These are phyloP conservation scores for Urtica urens DNA, from an alignment of 306 rosid genomes.

Conservation along the genomic window DNA sequence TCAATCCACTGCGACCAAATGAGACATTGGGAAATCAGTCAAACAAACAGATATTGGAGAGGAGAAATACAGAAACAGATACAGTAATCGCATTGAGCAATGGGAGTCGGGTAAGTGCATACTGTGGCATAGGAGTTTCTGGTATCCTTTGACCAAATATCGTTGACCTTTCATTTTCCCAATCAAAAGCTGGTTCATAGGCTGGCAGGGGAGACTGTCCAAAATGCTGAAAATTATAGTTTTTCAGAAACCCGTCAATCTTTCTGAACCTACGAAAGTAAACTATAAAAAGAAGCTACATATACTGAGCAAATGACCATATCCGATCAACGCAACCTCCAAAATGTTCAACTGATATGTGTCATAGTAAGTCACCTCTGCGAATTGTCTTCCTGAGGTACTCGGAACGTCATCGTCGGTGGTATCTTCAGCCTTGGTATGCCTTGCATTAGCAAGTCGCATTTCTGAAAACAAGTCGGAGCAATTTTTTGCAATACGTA, in stretches of 20 bases:
- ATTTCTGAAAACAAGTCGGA: slow-evolving; percentile 46
- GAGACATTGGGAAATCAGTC: slow-evolving; percentile 15
- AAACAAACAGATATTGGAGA: slow-evolving; percentile 16
- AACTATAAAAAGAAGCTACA: slow-evolving; percentile 2
- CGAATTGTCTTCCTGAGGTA: slow-evolving; percentile 87
- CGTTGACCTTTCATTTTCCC: slow-evolving; percentile 96
- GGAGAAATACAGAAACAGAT: slow-evolving; percentile 11
- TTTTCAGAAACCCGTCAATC: background rate
- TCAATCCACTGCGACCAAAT: slow-evolving; percentile 64
- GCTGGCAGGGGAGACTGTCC: slow-evolving; percentile 91
- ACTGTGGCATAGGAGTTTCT: slow-evolving; percentile 86
- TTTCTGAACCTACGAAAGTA: background rate
- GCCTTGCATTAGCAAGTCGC: slow-evolving; percentile 75
- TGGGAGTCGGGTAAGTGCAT: slow-evolving; percentile 10
- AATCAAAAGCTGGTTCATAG: slow-evolving; percentile 94
- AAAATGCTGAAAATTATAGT: slow-evolving; percentile 50
- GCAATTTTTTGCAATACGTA: slow-evolving; percentile 3
- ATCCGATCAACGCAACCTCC: slow-evolving; percentile 42
- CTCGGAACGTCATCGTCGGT: slow-evolving; percentile 89
- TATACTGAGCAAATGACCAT: background rate
- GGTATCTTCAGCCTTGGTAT: slow-evolving; percentile 63
- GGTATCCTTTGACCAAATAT: slow-evolving; percentile 94
- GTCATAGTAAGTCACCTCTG: slow-evolving; percentile 41
- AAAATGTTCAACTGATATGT: slow-evolving; percentile 33
- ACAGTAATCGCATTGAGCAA: slow-evolving; percentile 10